Base-by-base conservation (phyloP, 2,329 filamentous ascomycete genomes). In the Claviceps monticola region DNA sequence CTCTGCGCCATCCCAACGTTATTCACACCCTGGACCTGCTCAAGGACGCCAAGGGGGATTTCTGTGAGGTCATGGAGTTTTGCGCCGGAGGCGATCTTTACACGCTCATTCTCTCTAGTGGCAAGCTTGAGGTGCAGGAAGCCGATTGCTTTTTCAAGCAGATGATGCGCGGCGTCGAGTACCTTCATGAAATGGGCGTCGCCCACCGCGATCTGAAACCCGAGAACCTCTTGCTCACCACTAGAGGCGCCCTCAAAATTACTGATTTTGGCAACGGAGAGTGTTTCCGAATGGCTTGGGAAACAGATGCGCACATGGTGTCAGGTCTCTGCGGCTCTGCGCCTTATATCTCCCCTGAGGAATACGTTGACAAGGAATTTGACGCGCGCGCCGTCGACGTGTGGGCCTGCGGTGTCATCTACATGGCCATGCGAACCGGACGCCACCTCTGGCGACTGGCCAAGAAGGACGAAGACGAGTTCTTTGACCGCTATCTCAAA, bases 241-340 rank as follows among this genome's bases (percentile, higher is more conserved):
- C 87, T 0, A 88, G 90, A 57, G 93, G 93, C 53, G 87, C 83
- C 14, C 80, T 98, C 59, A 98, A 98, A 64, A 98, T 98, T 57
- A 97, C 93, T 29, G 93, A 98, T 66, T 98, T 98, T 61, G 93
- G 93, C 56, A 98, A 98, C 61, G 93, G 93, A 62, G 93, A 98
- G 69, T 98, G 93, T 69, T 98, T 98, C 78, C 85, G 93, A 52
- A 97, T 97, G 91, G 93, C 93, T 2, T 98, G 93, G 93, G 93
- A 98, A 68, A 93, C 89, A 51, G 90, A 97, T 67, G 86, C 93
- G 19, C 93, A 97, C 68, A 96, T 97, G 90, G 95, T 95, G 3
- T 91, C 89, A 42, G 93, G 93, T 44, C 81, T 98, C 13, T 98
- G 93, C 67, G 93, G 93, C 42, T 96, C 90, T 14, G 93, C 91